Base-by-base conservation (phyloP, 176 grass and related monocot species). In the Poa annua region DNA sequence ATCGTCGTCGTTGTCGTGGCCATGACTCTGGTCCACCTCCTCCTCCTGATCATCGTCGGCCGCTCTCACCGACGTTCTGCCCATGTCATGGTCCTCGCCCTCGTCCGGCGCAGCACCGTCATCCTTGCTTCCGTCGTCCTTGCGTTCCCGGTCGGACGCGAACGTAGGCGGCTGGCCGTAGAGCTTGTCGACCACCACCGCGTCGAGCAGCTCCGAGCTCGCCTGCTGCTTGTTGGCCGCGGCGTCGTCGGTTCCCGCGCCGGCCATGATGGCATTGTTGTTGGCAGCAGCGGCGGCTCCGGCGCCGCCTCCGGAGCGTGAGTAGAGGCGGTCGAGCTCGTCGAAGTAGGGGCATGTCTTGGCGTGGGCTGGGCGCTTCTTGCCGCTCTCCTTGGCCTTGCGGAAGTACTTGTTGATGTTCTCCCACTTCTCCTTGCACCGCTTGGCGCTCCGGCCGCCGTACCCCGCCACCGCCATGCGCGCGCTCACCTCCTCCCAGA, bases 371-470 rank as follows among this genome's bases (percentile, higher is more conserved):
- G 90, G 86, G 24, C 95, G 25, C 80, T 88, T 94, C 90, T 92
- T 97, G 56, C 88, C 90, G 50, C 88, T 92, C 75, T 97, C 95
- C 65, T 94, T 97, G 2, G 92, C 88, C 88, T 94, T 97, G 56
- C 92, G 82, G 86, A 94, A 97, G 76, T 97, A 97, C 79, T 97
- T 97, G 92, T 97, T 97, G 82, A 97, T 97, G 81, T 97, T 97
- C 90, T 97, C 95, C 95, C 95, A 97, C 84, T 97, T 97, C 90
- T 97, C 95, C 86, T 97, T 97, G 92, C 95, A 97, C 10, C 95
- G 57, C 85, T 97, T 94, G 1, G 95, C 84, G 70, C 76, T 97
- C 1, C 95, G 92, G 4, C 84, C 81, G 4, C 84, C 78, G 75
- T 92, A 97, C 0, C 95, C 92, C 38, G 91, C 77, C 61, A 90